phyloP scores from a whole-genome alignment of 805 yeast genomes.

The Candida qinlingensis region DNA sequence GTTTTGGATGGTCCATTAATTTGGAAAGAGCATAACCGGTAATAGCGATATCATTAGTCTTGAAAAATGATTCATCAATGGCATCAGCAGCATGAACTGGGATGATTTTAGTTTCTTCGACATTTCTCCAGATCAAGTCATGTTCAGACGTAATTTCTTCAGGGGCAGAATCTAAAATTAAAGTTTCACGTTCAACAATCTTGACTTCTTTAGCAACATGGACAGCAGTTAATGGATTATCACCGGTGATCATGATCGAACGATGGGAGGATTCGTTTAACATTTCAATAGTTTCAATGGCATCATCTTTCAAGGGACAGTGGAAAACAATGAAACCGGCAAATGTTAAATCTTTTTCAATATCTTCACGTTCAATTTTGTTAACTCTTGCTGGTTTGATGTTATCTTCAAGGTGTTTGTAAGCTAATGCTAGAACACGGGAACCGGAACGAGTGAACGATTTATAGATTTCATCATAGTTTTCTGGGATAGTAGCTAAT shows the following conservation, averaged over 20 bases:
- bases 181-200: constrained; percentile 76
- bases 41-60: constrained; percentile 76
- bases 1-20: constrained; percentile 61
- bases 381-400: constrained; percentile 45
- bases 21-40: constrained; percentile 85
- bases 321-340: constrained; percentile 96
- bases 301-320: constrained; percentile 94
- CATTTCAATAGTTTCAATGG: constrained; percentile 85
- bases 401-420: constrained; percentile 57
- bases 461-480: constrained; percentile 82
- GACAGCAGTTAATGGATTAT: constrained; percentile 95
- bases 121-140: constrained; percentile 78
- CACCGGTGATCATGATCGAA: constrained; percentile 97
- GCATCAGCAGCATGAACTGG: constrained; percentile 59
- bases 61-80: constrained; percentile 52
- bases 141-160: constrained; percentile 58
- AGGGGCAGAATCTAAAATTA: constrained; percentile 80
- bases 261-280: constrained; percentile 93
- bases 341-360: constrained; percentile 71
- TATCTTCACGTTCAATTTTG: constrained; percentile 63
- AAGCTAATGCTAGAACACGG: constrained; percentile 93
- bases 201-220: constrained; percentile 94
- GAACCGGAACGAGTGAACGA: constrained; percentile 93
- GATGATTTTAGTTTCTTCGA: constrained; percentile 65
- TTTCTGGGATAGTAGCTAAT: constrained; percentile 63